Evolutionary conservation across 495 filamentous ascomycete species (phyloP).

Genomic region (Astrothelium subdiscretum): DNA sequence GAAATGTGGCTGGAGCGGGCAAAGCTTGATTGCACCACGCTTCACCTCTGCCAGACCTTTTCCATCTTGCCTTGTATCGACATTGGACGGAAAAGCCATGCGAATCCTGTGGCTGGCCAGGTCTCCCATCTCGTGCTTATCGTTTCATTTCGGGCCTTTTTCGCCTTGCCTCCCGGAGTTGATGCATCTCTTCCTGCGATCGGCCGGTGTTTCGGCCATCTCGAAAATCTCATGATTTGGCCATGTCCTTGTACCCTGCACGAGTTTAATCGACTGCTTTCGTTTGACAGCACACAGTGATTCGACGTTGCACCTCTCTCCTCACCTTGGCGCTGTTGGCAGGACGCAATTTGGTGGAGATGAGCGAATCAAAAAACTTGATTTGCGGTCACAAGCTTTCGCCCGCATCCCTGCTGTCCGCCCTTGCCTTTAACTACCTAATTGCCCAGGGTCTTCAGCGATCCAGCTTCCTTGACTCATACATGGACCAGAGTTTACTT

Average conservation of each 20-base stretch:
- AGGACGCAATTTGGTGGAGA: slow-evolving; percentile 2
- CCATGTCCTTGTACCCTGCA: background rate
- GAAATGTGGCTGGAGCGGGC: background rate
- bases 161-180: background rate
- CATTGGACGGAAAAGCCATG: background rate
- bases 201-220: background rate
- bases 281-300: background rate
- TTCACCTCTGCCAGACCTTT: background rate
- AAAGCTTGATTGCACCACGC: background rate
- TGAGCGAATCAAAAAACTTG: background rate
- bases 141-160: background rate
- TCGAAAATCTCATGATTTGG: background rate
- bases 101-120: background rate
- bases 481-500: background rate
- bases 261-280: background rate
- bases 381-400: background rate
- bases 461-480: background rate
- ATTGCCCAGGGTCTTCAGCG: background rate
- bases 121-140: background rate
- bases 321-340: background rate
- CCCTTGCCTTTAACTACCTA: background rate
- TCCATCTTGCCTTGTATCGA: background rate
- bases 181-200: background rate
- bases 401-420: background rate
- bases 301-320: background rate